phyloP scores from a whole-genome alignment of 1,284 basidiomycete species.

The Apiotrichum sp. region DNA sequence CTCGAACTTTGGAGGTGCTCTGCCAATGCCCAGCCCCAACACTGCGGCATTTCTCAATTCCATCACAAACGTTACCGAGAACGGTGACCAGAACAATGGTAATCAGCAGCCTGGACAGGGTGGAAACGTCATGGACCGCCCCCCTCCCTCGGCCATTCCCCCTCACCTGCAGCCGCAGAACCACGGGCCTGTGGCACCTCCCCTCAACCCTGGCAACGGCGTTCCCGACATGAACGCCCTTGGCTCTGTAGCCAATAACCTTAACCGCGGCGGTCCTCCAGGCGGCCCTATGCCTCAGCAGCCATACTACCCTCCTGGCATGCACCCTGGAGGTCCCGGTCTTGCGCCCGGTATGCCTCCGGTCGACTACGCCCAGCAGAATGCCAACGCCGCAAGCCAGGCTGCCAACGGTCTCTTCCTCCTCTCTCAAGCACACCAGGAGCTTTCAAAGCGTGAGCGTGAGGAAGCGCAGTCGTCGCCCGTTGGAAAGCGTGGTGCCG shows the following conservation, averaged over 20 bases:
- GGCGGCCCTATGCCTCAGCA: slow-evolving; percentile 2
- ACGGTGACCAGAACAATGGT: slow-evolving; percentile 20
- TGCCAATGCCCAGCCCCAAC: slow-evolving; percentile 76
- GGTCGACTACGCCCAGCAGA: slow-evolving; percentile 43
- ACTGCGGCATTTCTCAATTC: slow-evolving; percentile 89
- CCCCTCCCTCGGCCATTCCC: slow-evolving; percentile 26
- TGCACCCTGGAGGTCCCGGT: slow-evolving; percentile 16
- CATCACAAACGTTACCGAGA: slow-evolving; percentile 63
- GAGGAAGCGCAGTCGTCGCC: slow-evolving; percentile 48
- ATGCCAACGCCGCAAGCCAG: slow-evolving; percentile 43
- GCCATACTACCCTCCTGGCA: slow-evolving; percentile 18
- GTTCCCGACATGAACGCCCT: slow-evolving; percentile 69
- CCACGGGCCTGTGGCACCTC: slow-evolving; percentile 23
- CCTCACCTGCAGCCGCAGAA: slow-evolving; percentile 21
- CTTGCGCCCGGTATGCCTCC: slow-evolving; percentile 15
- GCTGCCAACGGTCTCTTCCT: slow-evolving; percentile 89
- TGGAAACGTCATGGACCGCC: slow-evolving; percentile 3
- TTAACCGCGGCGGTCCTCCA: slow-evolving; percentile 19
- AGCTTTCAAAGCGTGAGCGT: slow-evolving; percentile 85
- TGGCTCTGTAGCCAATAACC: slow-evolving; percentile 60
- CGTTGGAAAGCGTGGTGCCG: slow-evolving; percentile 13
- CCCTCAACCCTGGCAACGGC: slow-evolving; percentile 21
- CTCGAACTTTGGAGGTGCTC: slow-evolving; percentile 35
- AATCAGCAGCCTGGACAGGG: background rate
- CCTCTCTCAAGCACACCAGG: slow-evolving; percentile 87